A percentile compares a stretch with the other conserved stretches of the same genome.
phyloP scores from a whole-genome alignment of 805 yeast species.

The Yueomyces sp. region DNA sequence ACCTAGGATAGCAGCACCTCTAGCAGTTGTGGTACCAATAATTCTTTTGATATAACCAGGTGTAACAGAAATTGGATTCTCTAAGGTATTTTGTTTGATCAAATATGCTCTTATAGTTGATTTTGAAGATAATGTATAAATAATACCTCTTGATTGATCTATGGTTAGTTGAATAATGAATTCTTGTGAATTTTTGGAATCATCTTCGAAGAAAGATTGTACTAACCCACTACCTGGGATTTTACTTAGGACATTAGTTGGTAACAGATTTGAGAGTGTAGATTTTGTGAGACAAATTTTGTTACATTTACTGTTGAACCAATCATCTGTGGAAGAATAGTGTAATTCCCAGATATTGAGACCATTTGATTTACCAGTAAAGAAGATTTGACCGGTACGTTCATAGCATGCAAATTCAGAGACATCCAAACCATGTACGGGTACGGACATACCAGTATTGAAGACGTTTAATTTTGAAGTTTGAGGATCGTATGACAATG shows the following conservation, averaged over 20 bases:
- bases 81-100: constrained; percentile 29
- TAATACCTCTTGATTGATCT: constrained; percentile 63
- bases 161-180: constrained; percentile 48
- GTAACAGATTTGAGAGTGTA: constrained; percentile 39
- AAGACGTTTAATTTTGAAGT: constrained; percentile 48
- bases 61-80: constrained; percentile 26
- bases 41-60: constrained; percentile 27
- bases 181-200: constrained; percentile 28
- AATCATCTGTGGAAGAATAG: constrained; percentile 70
- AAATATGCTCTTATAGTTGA: constrained; percentile 75
- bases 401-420: constrained; percentile 46
- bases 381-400: constrained; percentile 65
- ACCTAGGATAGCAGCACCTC: constrained; percentile 42
- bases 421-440: constrained; percentile 66
- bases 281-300: constrained; percentile 73
- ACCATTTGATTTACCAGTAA: constrained; percentile 71
- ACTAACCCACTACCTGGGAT: constrained; percentile 27
- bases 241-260: constrained; percentile 24
- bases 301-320: constrained; percentile 74
- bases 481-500: constrained; percentile 40
- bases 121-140: constrained; percentile 72
- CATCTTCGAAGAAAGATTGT: constrained; percentile 24
- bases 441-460: constrained; percentile 71
- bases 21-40: constrained; percentile 31
- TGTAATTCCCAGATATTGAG: constrained; percentile 75